Conservation (phyloP, 805 yeast genomes). For the Candida pini region DNA sequence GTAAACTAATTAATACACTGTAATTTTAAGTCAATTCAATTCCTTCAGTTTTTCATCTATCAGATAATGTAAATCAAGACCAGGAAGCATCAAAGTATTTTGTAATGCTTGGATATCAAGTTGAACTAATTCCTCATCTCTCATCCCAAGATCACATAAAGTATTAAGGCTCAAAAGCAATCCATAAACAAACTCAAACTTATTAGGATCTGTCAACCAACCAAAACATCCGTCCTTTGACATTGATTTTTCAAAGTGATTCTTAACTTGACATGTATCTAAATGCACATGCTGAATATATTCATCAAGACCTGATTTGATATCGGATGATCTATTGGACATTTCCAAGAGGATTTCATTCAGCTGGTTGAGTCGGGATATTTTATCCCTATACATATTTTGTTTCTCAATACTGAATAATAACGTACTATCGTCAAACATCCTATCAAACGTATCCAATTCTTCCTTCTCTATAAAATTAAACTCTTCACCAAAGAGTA, state of each 20-base stretch:
- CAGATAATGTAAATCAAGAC: conserved; percentile 13
- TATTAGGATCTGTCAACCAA: conserved; percentile 20
- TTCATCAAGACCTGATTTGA: too few species aligned
- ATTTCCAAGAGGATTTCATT: too few species aligned
- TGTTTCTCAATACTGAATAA: conserved; percentile 64
- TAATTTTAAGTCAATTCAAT: conserved; percentile 2
- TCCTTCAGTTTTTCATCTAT: conserved; percentile 6
- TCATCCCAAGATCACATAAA: conserved; percentile 2
- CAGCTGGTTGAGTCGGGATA: too few species aligned
- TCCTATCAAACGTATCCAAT: conserved; percentile 6
- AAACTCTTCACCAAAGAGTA: conserved; percentile 5
- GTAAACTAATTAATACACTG: conserved; percentile 1
- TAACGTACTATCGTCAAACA: conserved; percentile 21
- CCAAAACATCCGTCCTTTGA: conserved; percentile 27
- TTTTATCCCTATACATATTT: conserved; percentile 64
- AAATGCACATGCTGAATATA: conserved; percentile 3
- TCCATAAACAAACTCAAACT: conserved; percentile 19
- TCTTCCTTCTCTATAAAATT: conserved; percentile 4
- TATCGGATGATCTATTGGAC: too few species aligned
- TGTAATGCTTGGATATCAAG: too few species aligned
- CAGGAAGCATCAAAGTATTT: background rate
- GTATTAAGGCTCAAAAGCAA: conserved; percentile 8
- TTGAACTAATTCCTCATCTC: background rate
- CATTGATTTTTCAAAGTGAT: background rate
- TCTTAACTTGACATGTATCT: background rate